Evolutionary conservation across 257 asterid species (phyloP), one percentile per base, ranked within the genome.

Genomic region (Paulownia fortunei): DNA sequence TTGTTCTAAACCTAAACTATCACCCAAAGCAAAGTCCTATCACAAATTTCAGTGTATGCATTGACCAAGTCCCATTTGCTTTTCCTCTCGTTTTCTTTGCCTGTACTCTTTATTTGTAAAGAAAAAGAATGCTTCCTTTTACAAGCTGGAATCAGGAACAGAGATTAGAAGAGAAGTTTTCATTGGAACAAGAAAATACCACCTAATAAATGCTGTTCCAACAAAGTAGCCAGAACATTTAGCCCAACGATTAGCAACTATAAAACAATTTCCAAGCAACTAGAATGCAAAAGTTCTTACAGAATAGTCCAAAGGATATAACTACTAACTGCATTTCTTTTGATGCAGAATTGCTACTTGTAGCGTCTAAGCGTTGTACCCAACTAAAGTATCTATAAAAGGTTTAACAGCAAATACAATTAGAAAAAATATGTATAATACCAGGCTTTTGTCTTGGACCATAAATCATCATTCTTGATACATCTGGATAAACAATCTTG

Each of bases 401-500:
- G 59, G 66, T 49, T 52, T 55, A 49, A 36, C 79, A 64, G 34
- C 63, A 78, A 58, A 52, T 52, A 54, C 19, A 62, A 42, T 34
- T 47, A 54, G 30, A 24, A 23, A 56, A 8, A 21, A 65, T 19
- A 30, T 76, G 58, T 27, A 49, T 6, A 47, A 61, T 90, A 95
- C 99, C 98, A 73, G 91, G 83, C 76, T 87, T 89, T 82, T 85
- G 90, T 69, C 84, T 78, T 3, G 97, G 93, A 65, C 87, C 91
- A 76, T 89, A 89, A 41, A 86, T 71, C 78, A 79, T 83, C 99
- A 93, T 87, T 84, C 84, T 90, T 34, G 98, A 93, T 79, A 90
- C 85, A 76, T 91, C 98, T 34, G 99, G 99, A 82, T 73, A 80
- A 81, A 92, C 90, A 76, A 90, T 76, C 85, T 93, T 96, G 80